Evolutionary conservation across 345 rosid genomes (phyloP).

Genomic region (Bruguiera parviflora): DNA sequence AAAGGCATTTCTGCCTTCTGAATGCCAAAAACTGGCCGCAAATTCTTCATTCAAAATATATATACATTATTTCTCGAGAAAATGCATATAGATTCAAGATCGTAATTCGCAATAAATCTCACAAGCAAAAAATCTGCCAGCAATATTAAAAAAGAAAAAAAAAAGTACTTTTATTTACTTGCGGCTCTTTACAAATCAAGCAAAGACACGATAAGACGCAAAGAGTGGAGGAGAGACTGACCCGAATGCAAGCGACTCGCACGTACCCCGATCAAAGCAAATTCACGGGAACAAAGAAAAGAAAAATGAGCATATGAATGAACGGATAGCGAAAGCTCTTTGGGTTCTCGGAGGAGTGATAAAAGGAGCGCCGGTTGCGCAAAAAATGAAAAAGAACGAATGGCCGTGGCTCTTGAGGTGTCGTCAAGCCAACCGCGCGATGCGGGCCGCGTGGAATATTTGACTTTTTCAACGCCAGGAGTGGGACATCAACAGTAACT

Average conservation of each 20-base stretch:
- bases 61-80: no score
- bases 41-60: no score
- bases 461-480: constrained; percentile 31
- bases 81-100: no score
- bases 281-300: constrained; percentile 9
- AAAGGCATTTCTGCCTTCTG: no score
- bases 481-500: no score
- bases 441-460: constrained; percentile 3
- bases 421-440: constrained; percentile 11
- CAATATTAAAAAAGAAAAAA: no score
- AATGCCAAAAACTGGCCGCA: no score
- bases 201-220: background rate
- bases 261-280: constrained; percentile 26
- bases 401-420: constrained; percentile 5
- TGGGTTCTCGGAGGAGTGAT: constrained; percentile 8
- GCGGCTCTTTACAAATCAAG: background rate
- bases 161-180: no score
- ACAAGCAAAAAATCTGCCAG: no score
- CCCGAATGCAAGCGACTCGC: background rate
- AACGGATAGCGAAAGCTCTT: background rate
- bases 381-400: constrained; percentile 1
- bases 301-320: constrained; percentile 11
- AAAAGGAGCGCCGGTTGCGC: constrained; percentile 35
- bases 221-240: background rate
- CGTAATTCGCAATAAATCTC: no score